These are phyloP conservation scores for Dendrothele bispora DNA, from an alignment of 768 basidiomycete genomes.

Conservation along the genomic window DNA sequence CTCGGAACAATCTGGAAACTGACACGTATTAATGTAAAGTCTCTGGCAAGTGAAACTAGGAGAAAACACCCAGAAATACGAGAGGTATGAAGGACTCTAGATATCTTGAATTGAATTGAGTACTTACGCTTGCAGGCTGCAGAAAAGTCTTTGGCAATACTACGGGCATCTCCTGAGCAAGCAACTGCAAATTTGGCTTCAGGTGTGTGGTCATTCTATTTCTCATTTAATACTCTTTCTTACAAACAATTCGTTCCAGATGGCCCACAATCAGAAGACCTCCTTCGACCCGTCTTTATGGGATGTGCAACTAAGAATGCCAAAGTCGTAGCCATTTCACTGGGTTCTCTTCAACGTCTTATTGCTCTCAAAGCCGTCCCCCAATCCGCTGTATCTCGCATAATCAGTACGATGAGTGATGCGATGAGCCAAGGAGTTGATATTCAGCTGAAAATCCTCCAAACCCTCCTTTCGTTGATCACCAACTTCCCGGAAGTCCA, in stretches of 20 bases:
- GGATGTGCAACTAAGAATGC: constrained; percentile 91
- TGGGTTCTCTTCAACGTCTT: constrained; percentile 88
- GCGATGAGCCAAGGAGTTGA: constrained; percentile 95
- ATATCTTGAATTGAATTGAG: constrained; percentile 3
- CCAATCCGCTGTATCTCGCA: constrained; percentile 71
- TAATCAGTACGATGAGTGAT: constrained; percentile 82
- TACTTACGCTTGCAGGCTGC: constrained; percentile 57
- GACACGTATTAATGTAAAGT: constrained; percentile 52
- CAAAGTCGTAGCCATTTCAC: constrained; percentile 90
- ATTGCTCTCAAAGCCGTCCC: constrained; percentile 87
- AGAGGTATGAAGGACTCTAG: constrained; percentile 57
- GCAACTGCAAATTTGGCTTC: constrained; percentile 70
- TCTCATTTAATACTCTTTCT: constrained; percentile 3
- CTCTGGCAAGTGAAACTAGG: constrained; percentile 84
- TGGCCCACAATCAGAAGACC: constrained; percentile 76
- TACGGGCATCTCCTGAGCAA: constrained; percentile 81
- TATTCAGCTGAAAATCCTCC: constrained; percentile 91
- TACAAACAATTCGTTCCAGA: constrained; percentile 36
- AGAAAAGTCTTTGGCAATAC: constrained; percentile 81
- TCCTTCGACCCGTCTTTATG: constrained; percentile 89
- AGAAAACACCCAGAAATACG: constrained; percentile 91
- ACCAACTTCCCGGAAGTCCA: constrained; percentile 86
- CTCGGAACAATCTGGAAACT: no score
- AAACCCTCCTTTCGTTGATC: constrained; percentile 88
- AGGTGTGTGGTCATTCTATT: constrained; percentile 44